Evolutionary conservation across 306 rosid genomes (phyloP).

Genomic region (Inga laurina): DNA sequence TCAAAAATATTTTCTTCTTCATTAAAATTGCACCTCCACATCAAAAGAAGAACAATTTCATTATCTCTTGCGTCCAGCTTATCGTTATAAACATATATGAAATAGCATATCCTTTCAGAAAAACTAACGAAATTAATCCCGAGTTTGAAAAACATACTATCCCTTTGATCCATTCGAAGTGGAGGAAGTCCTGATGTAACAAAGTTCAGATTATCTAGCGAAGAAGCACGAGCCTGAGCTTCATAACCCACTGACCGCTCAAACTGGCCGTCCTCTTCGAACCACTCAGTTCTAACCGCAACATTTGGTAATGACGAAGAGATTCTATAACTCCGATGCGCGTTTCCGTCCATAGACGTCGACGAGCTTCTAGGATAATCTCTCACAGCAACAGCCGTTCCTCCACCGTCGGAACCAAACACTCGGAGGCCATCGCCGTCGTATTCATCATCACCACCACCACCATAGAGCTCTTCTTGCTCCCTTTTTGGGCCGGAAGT

Average conservation of each 20-base stretch:
- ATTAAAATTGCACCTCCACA: neutral
- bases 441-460: neutral
- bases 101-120: neutral
- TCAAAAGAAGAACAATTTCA: neutral
- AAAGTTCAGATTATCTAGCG: constrained; percentile 52
- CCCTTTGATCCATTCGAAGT: constrained; percentile 41
- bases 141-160: constrained; percentile 36
- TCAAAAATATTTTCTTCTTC: neutral
- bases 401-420: constrained; percentile 35
- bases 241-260: constrained; percentile 24
- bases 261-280: constrained; percentile 31
- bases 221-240: constrained; percentile 44
- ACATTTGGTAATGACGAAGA: constrained; percentile 75
- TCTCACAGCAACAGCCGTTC: constrained; percentile 20
- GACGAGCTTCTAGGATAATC: constrained; percentile 32
- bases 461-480: neutral
- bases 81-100: neutral
- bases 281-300: constrained; percentile 45
- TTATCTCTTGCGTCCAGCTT: neutral
- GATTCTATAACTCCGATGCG: constrained; percentile 38
- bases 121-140: neutral
- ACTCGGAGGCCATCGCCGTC: constrained; percentile 35
- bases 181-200: constrained; percentile 60
- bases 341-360: constrained; percentile 49
- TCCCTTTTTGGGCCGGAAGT: neutral